Base-by-base conservation (phyloP, 2,329 filamentous ascomycete species). In the Dactylonectria macrodidyma region DNA sequence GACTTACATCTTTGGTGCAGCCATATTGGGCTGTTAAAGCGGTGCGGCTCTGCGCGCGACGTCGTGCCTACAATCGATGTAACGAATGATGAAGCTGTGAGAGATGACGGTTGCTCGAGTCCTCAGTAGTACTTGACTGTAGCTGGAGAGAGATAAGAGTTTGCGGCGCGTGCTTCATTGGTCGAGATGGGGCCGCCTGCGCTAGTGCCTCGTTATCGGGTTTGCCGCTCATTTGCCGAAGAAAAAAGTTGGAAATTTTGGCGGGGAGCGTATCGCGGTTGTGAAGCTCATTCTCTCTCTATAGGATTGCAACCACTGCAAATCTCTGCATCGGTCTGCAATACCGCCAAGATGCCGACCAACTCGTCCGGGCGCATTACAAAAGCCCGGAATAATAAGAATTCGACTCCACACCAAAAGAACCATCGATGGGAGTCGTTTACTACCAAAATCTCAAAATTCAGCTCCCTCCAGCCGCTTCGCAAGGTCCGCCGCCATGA, bases 381-480 rank as follows among this genome's bases (percentile, higher is more conserved):
- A 76, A 92, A 93, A 86, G 87, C 88, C 81, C 88, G 87, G 73
- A 93, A 92, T 83, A 87, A 87, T 71, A 94, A 93, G 79, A 87
- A 88, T 69, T 87, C 88, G 71, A 97, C 94, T 30, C 85, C 87
- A 58, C 93, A 95, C 73, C 91, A 92, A 69, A 95, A 94, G 78
- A 92, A 94, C 59, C 94, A 98, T 83, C 89, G 93, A 79, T 98
- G 94, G 89, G 93, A 98, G 83, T 92, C 93, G 70, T 98, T 98
- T 83, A 93, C 92, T 67, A 89, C 92, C 78, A 96, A 97, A 81
- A 93, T 98, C 80, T 90, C 93, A 71, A 96, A 95, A 81, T 89
- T 98, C 78, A 96, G 94, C 82, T 90, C 90, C 36, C 88, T 99
- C 83, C 95, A 99, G 77, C 96, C 96, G 52, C 89, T 99, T 74